Percentiles rank a stretch among this genome's conserved stretches.
phyloP scores from a whole-genome alignment of 306 rosid genomes.

The Fragaria nilgerrensis region DNA sequence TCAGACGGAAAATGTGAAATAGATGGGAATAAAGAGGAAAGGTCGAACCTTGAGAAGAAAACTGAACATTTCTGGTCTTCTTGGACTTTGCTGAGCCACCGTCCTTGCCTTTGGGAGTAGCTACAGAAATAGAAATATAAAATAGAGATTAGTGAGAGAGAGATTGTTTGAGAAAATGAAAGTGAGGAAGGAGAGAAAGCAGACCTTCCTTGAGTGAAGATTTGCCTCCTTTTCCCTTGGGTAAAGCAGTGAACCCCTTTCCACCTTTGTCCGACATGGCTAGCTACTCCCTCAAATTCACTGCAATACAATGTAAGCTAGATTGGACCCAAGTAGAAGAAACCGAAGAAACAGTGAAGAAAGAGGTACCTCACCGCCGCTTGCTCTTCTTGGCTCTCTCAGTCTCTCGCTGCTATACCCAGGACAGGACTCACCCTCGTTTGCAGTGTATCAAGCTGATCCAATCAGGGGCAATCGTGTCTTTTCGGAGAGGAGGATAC shows the following conservation, averaged over 20 bases:
- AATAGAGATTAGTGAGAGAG: too few relatives aligned
- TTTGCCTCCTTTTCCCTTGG: constrained; percentile 19
- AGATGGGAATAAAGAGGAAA: neutral
- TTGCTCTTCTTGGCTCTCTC: too few relatives aligned
- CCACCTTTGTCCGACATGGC: constrained; percentile 55
- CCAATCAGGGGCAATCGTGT: neutral
- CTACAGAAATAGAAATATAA: constrained; percentile 29
- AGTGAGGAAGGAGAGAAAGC: neutral
- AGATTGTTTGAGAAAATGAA: too few relatives aligned
- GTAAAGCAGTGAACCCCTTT: constrained; percentile 38
- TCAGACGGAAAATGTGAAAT: neutral
- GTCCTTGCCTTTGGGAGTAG: constrained; percentile 65
- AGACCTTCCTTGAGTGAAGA: constrained; percentile 43
- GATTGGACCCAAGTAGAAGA: too few relatives aligned
- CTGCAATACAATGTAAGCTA: neutral
- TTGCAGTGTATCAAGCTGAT: too few relatives aligned
- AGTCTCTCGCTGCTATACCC: too few relatives aligned
- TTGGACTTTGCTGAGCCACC: constrained; percentile 62
- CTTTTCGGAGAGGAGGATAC: neutral
- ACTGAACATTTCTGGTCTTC: constrained; percentile 75
- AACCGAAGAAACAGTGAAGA: too few relatives aligned
- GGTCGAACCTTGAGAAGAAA: constrained; percentile 51
- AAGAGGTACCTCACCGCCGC: too few relatives aligned
- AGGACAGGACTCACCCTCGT: too few relatives aligned
- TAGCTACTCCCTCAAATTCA: neutral